Base-by-base conservation (phyloP, 2,329 filamentous ascomycete genomes). In the Monilinia polystroma region DNA sequence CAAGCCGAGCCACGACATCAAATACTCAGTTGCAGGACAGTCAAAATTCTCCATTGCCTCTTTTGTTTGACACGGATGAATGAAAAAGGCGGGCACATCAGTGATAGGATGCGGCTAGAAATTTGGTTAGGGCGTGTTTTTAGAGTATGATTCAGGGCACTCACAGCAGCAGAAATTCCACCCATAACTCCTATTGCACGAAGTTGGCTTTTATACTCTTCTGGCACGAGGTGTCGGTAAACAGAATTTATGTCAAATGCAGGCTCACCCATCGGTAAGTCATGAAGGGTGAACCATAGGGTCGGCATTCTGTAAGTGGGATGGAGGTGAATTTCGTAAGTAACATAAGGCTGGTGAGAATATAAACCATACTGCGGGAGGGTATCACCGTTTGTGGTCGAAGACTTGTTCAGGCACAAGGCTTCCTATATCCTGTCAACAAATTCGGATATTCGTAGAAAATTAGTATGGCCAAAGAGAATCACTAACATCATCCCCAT, bases 51-150 rank as follows among this genome's bases (percentile, higher is more conserved):
- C 81, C 84, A 98, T 90, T 63, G 91, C 90, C 71, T 94, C 90
- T 66, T 90, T 90, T 11, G 95, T 91, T 76, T 91, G 87, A 79
- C 95, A 98, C 32, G 95, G 94, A 80, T 99, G 95, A 73, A 98
- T 84, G 78, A 97, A 97, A 78, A 94, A 97, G 60, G 87, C 86
- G 52, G 93, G 92, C 67, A 88, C 78, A 64, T 90, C 90, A 67
- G 88, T 91, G 68, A 91, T 79, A 63, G 95, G 94, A 82, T 98
- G 93, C 78, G 73, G 75, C 76, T 77, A 63, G 38, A 26, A 49
- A 38, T 11, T 38, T 54, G 47, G 68, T 64, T 70, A 66, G 35
- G 65, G 53, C 38, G 41, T 45, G 11, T 20, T 47, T 45, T 45
- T 3, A 16, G 23, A 52, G 41, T 29, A 49, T 18, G 20, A 49